phyloP scores from a whole-genome alignment of 139 green algal species.

The Coelastrella sp. region DNA sequence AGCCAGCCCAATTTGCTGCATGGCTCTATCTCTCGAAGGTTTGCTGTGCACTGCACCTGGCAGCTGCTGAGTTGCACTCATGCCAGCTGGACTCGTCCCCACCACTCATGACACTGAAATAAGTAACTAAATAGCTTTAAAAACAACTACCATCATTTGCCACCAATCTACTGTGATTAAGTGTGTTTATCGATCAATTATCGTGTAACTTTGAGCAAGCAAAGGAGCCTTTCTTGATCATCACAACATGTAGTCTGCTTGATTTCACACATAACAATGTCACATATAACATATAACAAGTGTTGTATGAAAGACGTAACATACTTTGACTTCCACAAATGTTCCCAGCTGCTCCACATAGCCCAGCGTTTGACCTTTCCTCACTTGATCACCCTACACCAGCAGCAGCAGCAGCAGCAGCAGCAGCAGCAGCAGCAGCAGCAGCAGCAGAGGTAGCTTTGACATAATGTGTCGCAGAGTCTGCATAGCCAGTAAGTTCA shows the following conservation, averaged over 20 bases:
- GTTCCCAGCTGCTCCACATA: slow-evolving; percentile 96
- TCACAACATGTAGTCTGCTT: background rate
- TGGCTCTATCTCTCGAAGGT: too few relatives aligned
- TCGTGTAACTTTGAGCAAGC: too few relatives aligned
- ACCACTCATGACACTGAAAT: too few relatives aligned
- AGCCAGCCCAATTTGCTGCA: too few relatives aligned
- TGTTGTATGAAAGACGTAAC: background rate
- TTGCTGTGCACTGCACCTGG: too few relatives aligned
- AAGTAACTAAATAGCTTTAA: too few relatives aligned
- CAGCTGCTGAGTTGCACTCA: too few relatives aligned
- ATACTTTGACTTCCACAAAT: slow-evolving; percentile 82
- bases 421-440: background rate
- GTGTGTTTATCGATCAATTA: too few relatives aligned
- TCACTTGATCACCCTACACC: slow-evolving; percentile 19
- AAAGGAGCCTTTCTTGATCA: background rate
- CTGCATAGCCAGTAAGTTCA: background rate
- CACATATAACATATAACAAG: too few relatives aligned
- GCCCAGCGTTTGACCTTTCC: slow-evolving; percentile 66
- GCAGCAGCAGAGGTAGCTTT: background rate
- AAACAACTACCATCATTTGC: too few relatives aligned
- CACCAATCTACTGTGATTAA: too few relatives aligned
- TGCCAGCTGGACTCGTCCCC: too few relatives aligned
- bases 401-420: background rate
- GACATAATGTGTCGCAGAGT: background rate
- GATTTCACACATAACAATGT: background rate